Percentiles rank a stretch among this genome's conserved stretches.
These are phyloP conservation scores for Fistulina hepatica DNA, from an alignment of 1,284 basidiomycete genomes.

Conservation along the genomic window DNA sequence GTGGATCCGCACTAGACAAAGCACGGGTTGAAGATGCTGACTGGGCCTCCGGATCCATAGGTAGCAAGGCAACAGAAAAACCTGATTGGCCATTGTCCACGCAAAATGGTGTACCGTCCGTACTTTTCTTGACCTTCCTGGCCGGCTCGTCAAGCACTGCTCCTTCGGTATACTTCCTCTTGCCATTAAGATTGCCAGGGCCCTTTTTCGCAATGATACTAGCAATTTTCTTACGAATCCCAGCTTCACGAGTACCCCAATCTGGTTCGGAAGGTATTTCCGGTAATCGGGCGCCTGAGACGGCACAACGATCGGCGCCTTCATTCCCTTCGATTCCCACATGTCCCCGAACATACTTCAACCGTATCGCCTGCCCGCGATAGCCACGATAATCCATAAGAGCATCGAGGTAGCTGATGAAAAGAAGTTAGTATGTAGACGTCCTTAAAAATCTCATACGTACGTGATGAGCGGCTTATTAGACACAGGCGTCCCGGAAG, in stretches of 20 bases:
- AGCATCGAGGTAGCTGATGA: constrained; percentile 51
- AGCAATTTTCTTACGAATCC: constrained; percentile 11
- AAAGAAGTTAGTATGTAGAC: too few species aligned
- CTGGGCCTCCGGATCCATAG: too few species aligned
- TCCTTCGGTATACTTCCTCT: too few species aligned
- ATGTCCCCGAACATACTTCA: constrained; percentile 66
- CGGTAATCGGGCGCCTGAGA: constrained; percentile 36
- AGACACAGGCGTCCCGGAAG: constrained; percentile 44
- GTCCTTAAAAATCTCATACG: too few species aligned
- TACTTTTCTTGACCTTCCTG: too few species aligned
- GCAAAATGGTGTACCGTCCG: too few species aligned
- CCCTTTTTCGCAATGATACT: background rate
- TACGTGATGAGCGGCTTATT: constrained; percentile 53
- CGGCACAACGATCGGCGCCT: constrained; percentile 62
- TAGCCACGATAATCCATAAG: constrained; percentile 38
- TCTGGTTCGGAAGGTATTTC: constrained; percentile 38
- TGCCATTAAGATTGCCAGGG: too few species aligned
- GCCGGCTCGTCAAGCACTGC: too few species aligned
- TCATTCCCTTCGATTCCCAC: constrained; percentile 66
- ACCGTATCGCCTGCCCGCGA: constrained; percentile 40
- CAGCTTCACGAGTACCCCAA: constrained; percentile 31
- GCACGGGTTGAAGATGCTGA: too few species aligned
- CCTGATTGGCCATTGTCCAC: too few species aligned
- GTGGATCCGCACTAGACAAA: too few species aligned
- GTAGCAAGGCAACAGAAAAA: too few species aligned